Conservation (phyloP, 352 stramenopile genomes). For the Phytophthora cactorum region DNA sequence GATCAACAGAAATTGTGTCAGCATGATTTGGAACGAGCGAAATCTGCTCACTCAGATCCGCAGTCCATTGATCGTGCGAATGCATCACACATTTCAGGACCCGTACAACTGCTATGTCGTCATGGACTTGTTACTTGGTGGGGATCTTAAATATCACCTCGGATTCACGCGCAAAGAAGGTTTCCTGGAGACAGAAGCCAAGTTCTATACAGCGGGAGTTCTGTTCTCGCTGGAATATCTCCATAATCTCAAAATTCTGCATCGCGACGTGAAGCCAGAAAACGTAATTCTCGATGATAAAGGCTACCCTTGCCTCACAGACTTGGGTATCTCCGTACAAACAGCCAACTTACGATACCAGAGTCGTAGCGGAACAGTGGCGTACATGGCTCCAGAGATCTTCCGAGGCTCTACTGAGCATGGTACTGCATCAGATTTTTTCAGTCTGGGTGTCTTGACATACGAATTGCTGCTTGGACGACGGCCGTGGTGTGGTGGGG, state of each 20-base stretch:
- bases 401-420: conserved; percentile 61
- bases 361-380: conserved; percentile 64
- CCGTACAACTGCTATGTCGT: conserved; percentile 75
- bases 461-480: conserved; percentile 60
- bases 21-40: conserved; percentile 84
- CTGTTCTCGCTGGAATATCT: conserved; percentile 74
- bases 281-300: conserved; percentile 85
- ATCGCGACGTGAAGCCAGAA: conserved; percentile 89
- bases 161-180: conserved; percentile 47
- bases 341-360: conserved; percentile 45
- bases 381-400: conserved; percentile 83
- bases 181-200: conserved; percentile 57
- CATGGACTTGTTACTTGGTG: conserved; percentile 77
- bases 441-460: conserved; percentile 62
- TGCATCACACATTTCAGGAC: conserved; percentile 80
- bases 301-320: conserved; percentile 73
- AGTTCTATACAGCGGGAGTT: conserved; percentile 70
- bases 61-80: conserved; percentile 59
- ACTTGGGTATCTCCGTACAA: conserved; percentile 78
- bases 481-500: conserved; percentile 48
- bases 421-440: conserved; percentile 65
- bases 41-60: conserved; percentile 62
- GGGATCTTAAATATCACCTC: conserved; percentile 80
- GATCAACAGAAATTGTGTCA: conserved; percentile 61
- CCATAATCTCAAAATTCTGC: conserved; percentile 67